phyloP scores from a whole-genome alignment of 164 flowering plant genomes.

The Euptelea pleiosperma region DNA sequence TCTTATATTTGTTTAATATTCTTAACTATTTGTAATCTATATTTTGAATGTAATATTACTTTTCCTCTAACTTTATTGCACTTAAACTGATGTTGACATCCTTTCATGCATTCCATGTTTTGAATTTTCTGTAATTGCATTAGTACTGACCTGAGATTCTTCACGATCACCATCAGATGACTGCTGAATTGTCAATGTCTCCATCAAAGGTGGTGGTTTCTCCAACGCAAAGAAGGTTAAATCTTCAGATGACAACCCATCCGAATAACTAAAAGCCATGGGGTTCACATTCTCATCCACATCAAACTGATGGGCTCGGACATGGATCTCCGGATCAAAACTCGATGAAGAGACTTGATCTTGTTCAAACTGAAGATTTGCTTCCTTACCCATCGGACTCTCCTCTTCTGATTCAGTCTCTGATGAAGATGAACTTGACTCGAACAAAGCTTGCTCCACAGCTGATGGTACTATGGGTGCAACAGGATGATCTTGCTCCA shows the following conservation, averaged over 20 bases:
- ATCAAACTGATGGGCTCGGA: conserved; percentile 16
- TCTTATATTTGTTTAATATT: too few species aligned
- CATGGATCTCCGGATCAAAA: conserved; percentile 1
- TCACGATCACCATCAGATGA: conserved; percentile 17
- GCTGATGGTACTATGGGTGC: conserved; percentile 7
- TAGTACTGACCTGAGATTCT: conserved; percentile 35
- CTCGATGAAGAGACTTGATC: conserved; percentile 13
- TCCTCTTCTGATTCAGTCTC: conserved; percentile 26
- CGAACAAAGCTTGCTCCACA: conserved; percentile 11
- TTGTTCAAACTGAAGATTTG: conserved; percentile 4
- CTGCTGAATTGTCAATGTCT: conserved; percentile 26
- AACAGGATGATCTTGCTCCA: conserved; percentile 11
- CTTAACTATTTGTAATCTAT: background rate
- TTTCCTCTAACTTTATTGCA: too few species aligned
- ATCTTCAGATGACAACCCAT: conserved; percentile 18
- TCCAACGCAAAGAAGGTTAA: conserved; percentile 13
- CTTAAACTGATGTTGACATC: background rate
- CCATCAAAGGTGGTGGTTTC: conserved; percentile 19
- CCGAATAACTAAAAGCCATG: conserved; percentile 17
- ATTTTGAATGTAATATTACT: background rate
- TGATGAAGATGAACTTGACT: conserved; percentile 20
- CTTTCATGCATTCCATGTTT: background rate
- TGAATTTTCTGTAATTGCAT: background rate
- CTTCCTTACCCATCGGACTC: conserved; percentile 13
- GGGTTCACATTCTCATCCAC: conserved; percentile 19